These are phyloP conservation scores for Dissoconium aciculare DNA, from an alignment of 2,329 filamentous ascomycete genomes.

Conservation along the genomic window DNA sequence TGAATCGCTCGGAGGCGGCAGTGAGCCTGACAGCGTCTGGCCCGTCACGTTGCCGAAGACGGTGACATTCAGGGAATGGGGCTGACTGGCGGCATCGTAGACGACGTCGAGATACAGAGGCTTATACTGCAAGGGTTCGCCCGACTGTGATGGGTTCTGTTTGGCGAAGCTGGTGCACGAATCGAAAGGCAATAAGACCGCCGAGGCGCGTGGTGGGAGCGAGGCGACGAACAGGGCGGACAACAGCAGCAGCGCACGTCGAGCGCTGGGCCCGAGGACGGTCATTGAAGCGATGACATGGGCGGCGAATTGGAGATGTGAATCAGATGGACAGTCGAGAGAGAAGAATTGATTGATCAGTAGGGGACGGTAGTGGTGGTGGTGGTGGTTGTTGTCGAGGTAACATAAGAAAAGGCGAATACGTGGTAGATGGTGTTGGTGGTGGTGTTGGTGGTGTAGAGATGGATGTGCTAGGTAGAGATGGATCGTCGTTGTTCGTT, in stretches of 20 bases:
- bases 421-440: too few relatives aligned
- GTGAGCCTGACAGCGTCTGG: constrained; percentile 38
- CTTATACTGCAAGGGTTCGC: constrained; percentile 59
- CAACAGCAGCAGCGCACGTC: constrained; percentile 6
- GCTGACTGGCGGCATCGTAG: constrained; percentile 40
- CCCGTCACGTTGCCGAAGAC: constrained; percentile 89
- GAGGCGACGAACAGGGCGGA: constrained; percentile 8
- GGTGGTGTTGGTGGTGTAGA: too few relatives aligned
- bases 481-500: too few relatives aligned
- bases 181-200: constrained; percentile 60
- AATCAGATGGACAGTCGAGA: constrained; percentile 5
- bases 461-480: too few relatives aligned
- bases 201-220: constrained; percentile 34
- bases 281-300: not conserved
- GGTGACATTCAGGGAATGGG: constrained; percentile 59
- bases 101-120: constrained; percentile 59
- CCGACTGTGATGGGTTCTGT: constrained; percentile 38
- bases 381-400: too few relatives aligned
- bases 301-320: not conserved
- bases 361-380: too few relatives aligned
- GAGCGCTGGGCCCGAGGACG: not conserved
- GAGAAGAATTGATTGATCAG: too few relatives aligned
- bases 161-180: constrained; percentile 58
- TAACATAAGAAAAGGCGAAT: too few relatives aligned
- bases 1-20: constrained; percentile 44